Base-by-base conservation (phyloP, 1,284 basidiomycete genomes). In the Tilletia indica region DNA sequence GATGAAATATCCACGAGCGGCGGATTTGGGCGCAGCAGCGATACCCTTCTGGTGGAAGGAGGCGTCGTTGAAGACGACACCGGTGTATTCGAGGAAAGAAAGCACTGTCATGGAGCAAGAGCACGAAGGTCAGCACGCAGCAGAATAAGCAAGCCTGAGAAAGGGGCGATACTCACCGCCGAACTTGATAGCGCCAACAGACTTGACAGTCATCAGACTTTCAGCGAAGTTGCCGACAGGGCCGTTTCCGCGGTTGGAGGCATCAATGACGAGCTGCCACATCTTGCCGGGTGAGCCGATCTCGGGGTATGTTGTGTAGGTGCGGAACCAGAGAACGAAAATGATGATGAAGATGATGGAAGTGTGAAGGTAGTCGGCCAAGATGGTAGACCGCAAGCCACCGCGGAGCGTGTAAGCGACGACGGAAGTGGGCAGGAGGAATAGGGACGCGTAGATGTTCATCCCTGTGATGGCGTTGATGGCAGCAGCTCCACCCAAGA, bases 311-410 rank as follows among this genome's bases (percentile, higher is more conserved):
- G 80, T 81, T 21, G 77, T 73, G 68, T 80, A 81, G 14, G 76
- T 73, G 4, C 72, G 66, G 56, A 81, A 71, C 72, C 73, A 80
- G 64, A 81, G 71, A 48, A 75, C 68, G 69, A 80, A 80, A 25
- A 81, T 72, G 67, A 81, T 79, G 56, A 80, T 70, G 58, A 81
- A 80, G 73, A 81, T 80, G 75, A 81, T 77, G 66, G 78, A 70
- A 4, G 80, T 81, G 69, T 81, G 80, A 38, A 80, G 73, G 70
- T 80, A 81, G 66, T 81, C 78, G 21, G 80, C 80, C 14, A 81
- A 68, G 51, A 80, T 75, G 9, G 74, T 76, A 71, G 71, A 73
- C 19, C 80, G 72, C 21, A 81, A 71, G 48, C 80, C 80, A 25
- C 77, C 78, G 14, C 73, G 72, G 2, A 81, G 73, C 4, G 78